These are phyloP conservation scores for Stentor roeselii DNA, from an alignment of 73 alveolate species.

Conservation along the genomic window DNA sequence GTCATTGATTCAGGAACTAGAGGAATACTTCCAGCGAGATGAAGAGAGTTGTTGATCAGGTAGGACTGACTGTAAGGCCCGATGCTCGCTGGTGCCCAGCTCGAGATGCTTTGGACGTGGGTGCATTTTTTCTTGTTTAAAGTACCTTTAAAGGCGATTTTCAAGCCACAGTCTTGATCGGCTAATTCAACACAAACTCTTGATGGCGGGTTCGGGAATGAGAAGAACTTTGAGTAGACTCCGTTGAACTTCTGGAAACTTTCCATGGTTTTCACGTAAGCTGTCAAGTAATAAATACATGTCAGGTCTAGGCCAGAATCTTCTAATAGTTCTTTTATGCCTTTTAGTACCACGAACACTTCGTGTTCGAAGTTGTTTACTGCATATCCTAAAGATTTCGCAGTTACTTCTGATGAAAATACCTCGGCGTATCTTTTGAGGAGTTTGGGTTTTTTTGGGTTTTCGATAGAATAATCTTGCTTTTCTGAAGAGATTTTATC, in stretches of 20 bases:
- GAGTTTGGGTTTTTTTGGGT: background rate
- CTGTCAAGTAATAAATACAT: conserved; percentile 26
- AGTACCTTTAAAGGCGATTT: background rate
- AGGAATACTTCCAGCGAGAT: conserved; percentile 54
- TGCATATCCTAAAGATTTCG: conserved; percentile 2
- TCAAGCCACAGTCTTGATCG: background rate
- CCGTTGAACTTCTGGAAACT: conserved; percentile 36
- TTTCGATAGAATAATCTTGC: background rate
- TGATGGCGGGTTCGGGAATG: conserved; percentile 54
- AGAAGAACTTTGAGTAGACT: conserved; percentile 45
- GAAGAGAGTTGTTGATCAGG: background rate
- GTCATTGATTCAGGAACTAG: conserved; percentile 43
- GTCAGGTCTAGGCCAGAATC: conserved; percentile 7
- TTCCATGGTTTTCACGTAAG: conserved; percentile 41
- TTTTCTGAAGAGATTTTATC: conserved; percentile 38
- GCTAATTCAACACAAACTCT: conserved; percentile 51
- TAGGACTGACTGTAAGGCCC: conserved; percentile 67
- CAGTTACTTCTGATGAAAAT: background rate
- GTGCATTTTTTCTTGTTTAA: conserved; percentile 25
- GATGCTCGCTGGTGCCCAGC: conserved; percentile 73
- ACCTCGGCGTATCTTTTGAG: background rate
- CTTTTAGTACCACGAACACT: conserved; percentile 11
- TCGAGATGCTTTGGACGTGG: conserved; percentile 57
- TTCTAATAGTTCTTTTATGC: conserved; percentile 22
- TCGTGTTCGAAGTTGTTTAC: conserved; percentile 27